Base-by-base conservation (phyloP, 805 yeast species). In the Hanseniaspora mollemarum region DNA sequence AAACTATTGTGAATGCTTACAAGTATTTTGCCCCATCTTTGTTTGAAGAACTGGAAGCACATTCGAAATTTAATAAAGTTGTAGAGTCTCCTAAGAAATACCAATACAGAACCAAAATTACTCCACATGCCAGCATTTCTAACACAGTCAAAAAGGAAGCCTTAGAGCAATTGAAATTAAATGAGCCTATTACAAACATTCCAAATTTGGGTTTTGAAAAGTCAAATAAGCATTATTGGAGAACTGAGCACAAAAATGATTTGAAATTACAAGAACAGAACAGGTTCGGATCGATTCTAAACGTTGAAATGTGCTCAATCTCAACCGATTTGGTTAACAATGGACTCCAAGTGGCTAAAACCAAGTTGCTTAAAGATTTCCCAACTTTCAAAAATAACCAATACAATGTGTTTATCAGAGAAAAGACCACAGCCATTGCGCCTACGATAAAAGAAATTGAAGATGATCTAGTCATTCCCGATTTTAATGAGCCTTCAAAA, bases 121-220 rank as follows among this genome's bases (percentile, higher is more conserved):
- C 98, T 0, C 98, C 98, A 4, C 98, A 92, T 67, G 92, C 88
- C 66, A 87, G 83, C 59, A 67, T 85, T 35, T 92, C 94, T 8
- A 39, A 24, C 1, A n/a, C 36, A 15, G 8, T 39, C 10, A 22
- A 41, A 18, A 51, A 40, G 16, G 46, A 44, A 33, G 48, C 49
- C 3, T 16, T 37, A 74, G 78, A 59, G 25, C 22, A 19, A 4
- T 31, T 45, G 7, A 33, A 49, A 38, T 38, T 29, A 22, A 49
- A 42, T 15, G 49, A 43, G 13, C 39, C 53, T 31, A 21, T 45
- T 4, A 33, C 29, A 33, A 40, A 43, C 15, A 9, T 69, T 52
- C 95, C 96, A 16, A 76, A 84, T 15, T 70, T 92, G 52, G 98
- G 98, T 1, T 92, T 90, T 68, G 95, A 94, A 7, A 73, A 81